A percentile compares a stretch with the other conserved stretches of the same genome.
Evolutionary conservation across 1,139 yeast species (phyloP).

Genomic region (Trichomonascaceae sp.): DNA sequence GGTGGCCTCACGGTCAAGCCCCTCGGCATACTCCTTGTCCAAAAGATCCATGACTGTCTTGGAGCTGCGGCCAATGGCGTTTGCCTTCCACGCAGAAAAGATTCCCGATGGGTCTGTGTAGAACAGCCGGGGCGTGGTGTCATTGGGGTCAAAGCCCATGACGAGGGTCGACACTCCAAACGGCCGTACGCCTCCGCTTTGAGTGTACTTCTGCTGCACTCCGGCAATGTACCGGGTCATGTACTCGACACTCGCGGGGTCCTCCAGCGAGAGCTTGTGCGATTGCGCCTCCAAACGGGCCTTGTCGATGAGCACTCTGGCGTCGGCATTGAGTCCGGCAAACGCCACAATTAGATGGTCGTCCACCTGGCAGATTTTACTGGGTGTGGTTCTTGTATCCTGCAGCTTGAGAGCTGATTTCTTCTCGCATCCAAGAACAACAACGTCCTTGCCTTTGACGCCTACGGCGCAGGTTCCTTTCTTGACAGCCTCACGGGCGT

Average conservation of each 20-base stretch:
- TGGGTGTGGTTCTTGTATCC: slow-evolving; percentile 92
- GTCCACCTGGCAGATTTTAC: slow-evolving; percentile 85
- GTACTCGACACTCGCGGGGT: slow-evolving; percentile 85
- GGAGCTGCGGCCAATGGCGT: slow-evolving; percentile 90
- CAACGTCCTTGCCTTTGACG: slow-evolving; percentile 78
- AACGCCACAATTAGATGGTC: slow-evolving; percentile 85
- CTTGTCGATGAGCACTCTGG: slow-evolving; percentile 84
- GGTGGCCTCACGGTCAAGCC: slow-evolving; percentile 58
- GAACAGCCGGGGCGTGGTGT: slow-evolving; percentile 65
- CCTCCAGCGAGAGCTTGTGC: slow-evolving; percentile 87
- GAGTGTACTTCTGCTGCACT: slow-evolving; percentile 95
- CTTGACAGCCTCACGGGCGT: slow-evolving; percentile 95
- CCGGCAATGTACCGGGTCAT: slow-evolving; percentile 92
- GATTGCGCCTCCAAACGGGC: slow-evolving; percentile 97
- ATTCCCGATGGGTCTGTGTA: slow-evolving; percentile 98
- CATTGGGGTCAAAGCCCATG: slow-evolving; percentile 90
- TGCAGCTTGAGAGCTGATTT: slow-evolving; percentile 90
- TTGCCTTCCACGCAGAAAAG: slow-evolving; percentile 98
- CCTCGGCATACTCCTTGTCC: slow-evolving; percentile 80
- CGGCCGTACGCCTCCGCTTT: slow-evolving; percentile 93
- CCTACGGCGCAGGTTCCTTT: slow-evolving; percentile 98
- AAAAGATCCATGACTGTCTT: slow-evolving; percentile 92
- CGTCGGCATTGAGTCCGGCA: slow-evolving; percentile 97
- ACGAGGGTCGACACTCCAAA: slow-evolving; percentile 90
- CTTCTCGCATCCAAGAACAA: slow-evolving; percentile 92